These are phyloP conservation scores for Brassica carinata DNA, from an alignment of 345 rosid species.

Conservation along the genomic window DNA sequence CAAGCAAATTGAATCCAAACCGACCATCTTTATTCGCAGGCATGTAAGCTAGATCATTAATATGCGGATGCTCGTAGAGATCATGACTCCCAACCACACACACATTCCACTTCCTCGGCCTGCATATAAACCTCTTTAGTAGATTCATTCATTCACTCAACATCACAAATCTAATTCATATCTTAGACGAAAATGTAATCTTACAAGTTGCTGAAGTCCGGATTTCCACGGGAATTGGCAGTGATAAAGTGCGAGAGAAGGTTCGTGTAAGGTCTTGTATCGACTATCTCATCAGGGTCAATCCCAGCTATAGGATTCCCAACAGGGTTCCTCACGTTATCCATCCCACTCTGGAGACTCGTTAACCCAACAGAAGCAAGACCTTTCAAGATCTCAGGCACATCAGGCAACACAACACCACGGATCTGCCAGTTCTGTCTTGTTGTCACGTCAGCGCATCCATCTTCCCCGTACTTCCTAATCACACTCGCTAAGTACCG, in stretches of 20 bases:
- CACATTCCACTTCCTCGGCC: conserved; percentile 97
- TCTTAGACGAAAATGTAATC: conserved; percentile 11
- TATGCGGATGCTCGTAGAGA: conserved; percentile 97
- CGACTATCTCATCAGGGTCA: conserved; percentile 84
- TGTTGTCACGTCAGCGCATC: conserved; percentile 91
- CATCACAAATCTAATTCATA: neutral
- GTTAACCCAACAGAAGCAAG: conserved; percentile 81
- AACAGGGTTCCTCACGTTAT: conserved; percentile 94
- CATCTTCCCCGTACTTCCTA: conserved; percentile 83
- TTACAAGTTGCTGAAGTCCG: conserved; percentile 69
- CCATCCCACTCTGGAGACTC: conserved; percentile 95
- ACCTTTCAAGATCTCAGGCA: conserved; percentile 81
- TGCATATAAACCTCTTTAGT: conserved; percentile 27
- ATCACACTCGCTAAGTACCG: conserved; percentile 85
- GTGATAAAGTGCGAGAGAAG: conserved; percentile 79
- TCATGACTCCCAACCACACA: conserved; percentile 91
- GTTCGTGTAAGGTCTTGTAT: conserved; percentile 81
- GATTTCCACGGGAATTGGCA: conserved; percentile 72
- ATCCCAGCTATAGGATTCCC: conserved; percentile 95
- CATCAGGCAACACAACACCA: conserved; percentile 86
- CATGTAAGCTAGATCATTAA: conserved; percentile 96
- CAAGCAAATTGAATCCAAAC: conserved; percentile 87
- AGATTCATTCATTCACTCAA: neutral
- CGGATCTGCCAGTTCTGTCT: conserved; percentile 99
- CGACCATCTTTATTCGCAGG: conserved; percentile 78